Base-by-base conservation (phyloP, 108 stramenopile species). In the Asterionellopsis glacialis region DNA sequence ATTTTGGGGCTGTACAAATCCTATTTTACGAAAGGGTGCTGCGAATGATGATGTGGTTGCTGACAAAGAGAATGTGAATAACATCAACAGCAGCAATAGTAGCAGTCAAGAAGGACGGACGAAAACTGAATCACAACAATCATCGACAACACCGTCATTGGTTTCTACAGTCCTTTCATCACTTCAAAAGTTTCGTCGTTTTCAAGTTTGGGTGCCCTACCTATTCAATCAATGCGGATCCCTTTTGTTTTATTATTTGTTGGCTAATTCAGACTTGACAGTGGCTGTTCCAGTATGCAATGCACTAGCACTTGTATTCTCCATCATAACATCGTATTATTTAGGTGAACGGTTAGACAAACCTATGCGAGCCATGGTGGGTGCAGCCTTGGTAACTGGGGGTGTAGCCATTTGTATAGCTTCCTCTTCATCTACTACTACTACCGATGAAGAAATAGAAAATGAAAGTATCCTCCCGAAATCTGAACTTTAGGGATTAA, bases 1-100 rank as follows among this genome's bases (percentile, higher is more conserved):
- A 11, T 56, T 92, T 23, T 92, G 90, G 90, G 90, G 90, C 22
- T 92, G 90, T 59, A 92, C 90, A 12, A 92, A 92, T 78, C 90
- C 90, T 11, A 58, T 92, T 6, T 66, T 92, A 71, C 79, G 90
- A 45, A 74, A 79, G 52, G 90, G 82, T 10, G 57, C 82, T 25
- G 44, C 51, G 13, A 69, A 75, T 60, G 50, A 43, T 55, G 47
- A 0, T 61, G 13, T 3, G 50, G 45, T 55, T 50, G 56, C 59
- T 45, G 60, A 45, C 64, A 16, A 19, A 55, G 27, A 65, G 14
- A 19, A 33, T 39, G 21, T n/a, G n/a, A n/a, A n/a, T n/a, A n/a
- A n/a, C n/a, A n/a, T n/a, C n/a, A n/a, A n/a, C n/a, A n/a, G n/a
- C n/a, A n/a, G n/a, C n/a, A n/a, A n/a, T n/a, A n/a, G n/a, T n/a